phyloP scores from a whole-genome alignment of 257 asterid genomes.

The Petrea volubilis region DNA sequence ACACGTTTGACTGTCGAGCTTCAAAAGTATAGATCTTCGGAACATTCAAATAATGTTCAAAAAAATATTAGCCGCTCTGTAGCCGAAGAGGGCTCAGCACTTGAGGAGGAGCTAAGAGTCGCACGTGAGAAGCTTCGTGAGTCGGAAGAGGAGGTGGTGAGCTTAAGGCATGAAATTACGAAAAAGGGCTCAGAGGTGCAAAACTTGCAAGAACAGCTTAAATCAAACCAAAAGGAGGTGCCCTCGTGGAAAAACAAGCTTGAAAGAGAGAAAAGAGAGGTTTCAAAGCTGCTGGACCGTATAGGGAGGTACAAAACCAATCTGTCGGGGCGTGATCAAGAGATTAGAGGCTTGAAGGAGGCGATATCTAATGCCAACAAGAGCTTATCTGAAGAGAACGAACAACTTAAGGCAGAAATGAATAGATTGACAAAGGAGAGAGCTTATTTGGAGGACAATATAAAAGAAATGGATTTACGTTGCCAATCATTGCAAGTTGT shows the following conservation, averaged over 20 bases:
- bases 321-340: slow-evolving; percentile 82
- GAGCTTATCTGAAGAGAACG: slow-evolving; percentile 77
- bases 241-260: slow-evolving; percentile 55
- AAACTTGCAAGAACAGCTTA: slow-evolving; percentile 57
- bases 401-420: slow-evolving; percentile 61
- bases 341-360: slow-evolving; percentile 75
- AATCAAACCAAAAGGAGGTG: slow-evolving; percentile 54
- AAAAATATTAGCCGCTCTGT: slow-evolving; percentile 27
- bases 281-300: slow-evolving; percentile 67
- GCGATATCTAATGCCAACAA: slow-evolving; percentile 73
- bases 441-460: slow-evolving; percentile 61
- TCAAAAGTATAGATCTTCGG: slow-evolving; percentile 46
- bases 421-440: slow-evolving; percentile 51
- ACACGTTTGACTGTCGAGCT: slow-evolving; percentile 55
- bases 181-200: slow-evolving; percentile 38
- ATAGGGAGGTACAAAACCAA: slow-evolving; percentile 64
- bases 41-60: slow-evolving; percentile 17
- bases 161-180: slow-evolving; percentile 48
- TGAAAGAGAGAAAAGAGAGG: slow-evolving; percentile 71
- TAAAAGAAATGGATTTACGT: slow-evolving; percentile 71
- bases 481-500: slow-evolving; percentile 70
- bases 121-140: slow-evolving; percentile 47
- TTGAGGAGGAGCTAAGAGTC: slow-evolving; percentile 51
- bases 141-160: slow-evolving; percentile 54
- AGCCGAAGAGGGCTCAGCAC: slow-evolving; percentile 33